phyloP scores from a whole-genome alignment of 345 rosid species.

The Crucihimalaya himalaica region DNA sequence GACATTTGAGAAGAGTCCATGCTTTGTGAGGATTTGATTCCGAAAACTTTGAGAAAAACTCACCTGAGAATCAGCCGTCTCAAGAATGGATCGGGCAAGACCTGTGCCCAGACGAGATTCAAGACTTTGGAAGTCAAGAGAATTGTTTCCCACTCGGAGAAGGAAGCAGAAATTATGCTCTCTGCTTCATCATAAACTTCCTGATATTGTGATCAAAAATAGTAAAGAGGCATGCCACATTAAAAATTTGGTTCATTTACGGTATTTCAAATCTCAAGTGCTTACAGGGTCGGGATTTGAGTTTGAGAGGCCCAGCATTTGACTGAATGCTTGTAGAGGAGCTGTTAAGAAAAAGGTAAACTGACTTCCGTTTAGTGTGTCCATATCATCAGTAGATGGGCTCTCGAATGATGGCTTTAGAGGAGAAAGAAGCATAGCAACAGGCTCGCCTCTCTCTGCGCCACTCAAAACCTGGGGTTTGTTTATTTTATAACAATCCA shows the following conservation, averaged over 20 bases:
- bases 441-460: constrained; percentile 89
- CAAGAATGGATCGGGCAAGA: constrained; percentile 79
- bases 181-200: constrained; percentile 65
- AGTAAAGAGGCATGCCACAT: constrained; percentile 17
- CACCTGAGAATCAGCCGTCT: constrained; percentile 92
- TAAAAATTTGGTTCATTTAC: neutral
- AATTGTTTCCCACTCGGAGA: constrained; percentile 83
- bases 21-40: neutral
- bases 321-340: constrained; percentile 88
- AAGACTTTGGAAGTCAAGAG: constrained; percentile 75
- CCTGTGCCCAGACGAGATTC: constrained; percentile 96
- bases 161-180: constrained; percentile 68
- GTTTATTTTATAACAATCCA: neutral
- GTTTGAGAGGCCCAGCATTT: constrained; percentile 64
- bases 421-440: constrained; percentile 90
- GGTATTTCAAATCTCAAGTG: neutral
- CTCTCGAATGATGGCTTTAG: constrained; percentile 59
- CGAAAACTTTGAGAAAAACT: neutral
- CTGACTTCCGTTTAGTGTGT: constrained; percentile 64
- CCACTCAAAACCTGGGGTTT: constrained; percentile 74
- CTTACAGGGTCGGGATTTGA: constrained; percentile 57
- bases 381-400: constrained; percentile 43
- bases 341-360: constrained; percentile 91
- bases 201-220: constrained; percentile 42
- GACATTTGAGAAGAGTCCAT: neutral